Conservation (phyloP, 345 rosid genomes). For the Iberis pinnata region DNA sequence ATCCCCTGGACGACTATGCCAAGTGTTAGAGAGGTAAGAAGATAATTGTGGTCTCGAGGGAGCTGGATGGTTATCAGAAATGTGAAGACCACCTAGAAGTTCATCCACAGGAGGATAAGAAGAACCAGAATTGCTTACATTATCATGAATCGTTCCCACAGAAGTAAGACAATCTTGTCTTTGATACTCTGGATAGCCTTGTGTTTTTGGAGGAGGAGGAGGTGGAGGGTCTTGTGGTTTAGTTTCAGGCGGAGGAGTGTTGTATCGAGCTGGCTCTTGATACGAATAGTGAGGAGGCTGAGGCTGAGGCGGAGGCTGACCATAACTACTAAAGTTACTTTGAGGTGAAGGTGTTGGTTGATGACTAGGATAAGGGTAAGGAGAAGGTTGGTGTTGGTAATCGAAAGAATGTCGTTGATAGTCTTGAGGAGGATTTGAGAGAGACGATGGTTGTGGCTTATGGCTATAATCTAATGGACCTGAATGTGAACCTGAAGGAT, state of each 20-base stretch:
- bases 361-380: conserved; percentile 42
- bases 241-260: conserved; percentile 34
- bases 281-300: conserved; percentile 37
- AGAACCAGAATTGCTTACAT: conserved; percentile 13
- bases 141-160: conserved; percentile 24
- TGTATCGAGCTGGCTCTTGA: conserved; percentile 35
- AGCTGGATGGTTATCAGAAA: conserved; percentile 35
- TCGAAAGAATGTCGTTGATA: conserved; percentile 36
- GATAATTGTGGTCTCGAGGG: conserved; percentile 37
- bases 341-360: conserved; percentile 35
- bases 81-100: conserved; percentile 38
- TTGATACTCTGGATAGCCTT: conserved; percentile 36
- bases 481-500: conserved; percentile 30
- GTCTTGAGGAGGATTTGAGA: conserved; percentile 25
- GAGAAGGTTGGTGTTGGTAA: conserved; percentile 33
- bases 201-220: conserved; percentile 21
- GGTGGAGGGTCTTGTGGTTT: conserved; percentile 34
- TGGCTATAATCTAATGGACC: conserved; percentile 30
- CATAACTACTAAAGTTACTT: no score
- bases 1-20: conserved; percentile 30
- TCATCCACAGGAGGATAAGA: conserved; percentile 72
- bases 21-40: conserved; percentile 35
- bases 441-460: conserved; percentile 24
- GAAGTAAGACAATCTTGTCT: conserved; percentile 45
- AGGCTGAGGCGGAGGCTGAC: no score